Evolutionary conservation across 2,329 filamentous ascomycete species (phyloP), one percentile per base, ranked within the genome.

Genomic region (Botrytis medusae): DNA sequence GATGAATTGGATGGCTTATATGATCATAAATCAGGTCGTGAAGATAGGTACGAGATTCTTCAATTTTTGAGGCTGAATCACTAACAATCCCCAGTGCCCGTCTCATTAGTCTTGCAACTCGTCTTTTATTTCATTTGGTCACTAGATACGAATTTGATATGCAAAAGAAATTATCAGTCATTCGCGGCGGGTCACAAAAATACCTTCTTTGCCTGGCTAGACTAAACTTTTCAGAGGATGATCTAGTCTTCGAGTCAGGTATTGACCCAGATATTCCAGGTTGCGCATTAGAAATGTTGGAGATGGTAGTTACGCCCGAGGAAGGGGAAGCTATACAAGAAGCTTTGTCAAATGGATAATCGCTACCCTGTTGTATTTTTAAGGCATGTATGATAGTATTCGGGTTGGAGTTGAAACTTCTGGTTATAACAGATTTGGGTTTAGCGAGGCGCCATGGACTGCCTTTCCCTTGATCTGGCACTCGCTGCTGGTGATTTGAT

Each of bases 191-290:
- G 0, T 88, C 89, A 69, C 94, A 97, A 79, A 94, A 94, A 70
- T 95, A 97, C 79, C 85, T 97, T 1, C 88, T 98, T 16, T 90
- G 90, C 2, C 84, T 99, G 62, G 94, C 93, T 0, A 85, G 95
- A 60, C 84, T 98, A n/a, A 94, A 93, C 0, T 98, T 97, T 81
- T 91, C 90, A 9, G 89, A 90, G 34, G 93, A 97, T 75, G 92
- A 93, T 44, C 82, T 93, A 14, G 87, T 96, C 18, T 86, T 97
- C 42, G 94, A 98, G 82, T 85, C 86, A 1, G 91, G 91, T 0
- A 91, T 97, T 71, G 91, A 92, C 51, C 88, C 91, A 42, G 93
- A 93, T 76, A 93, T 94, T 1, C 89, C 92, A 1, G 93, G 95
- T 76, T 90, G 91, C 82, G 95, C 96, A 5, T 91, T 95, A 77